These are phyloP conservation scores for Panaeolus papilionaceus DNA, from an alignment of 768 basidiomycete species.

Conservation along the genomic window DNA sequence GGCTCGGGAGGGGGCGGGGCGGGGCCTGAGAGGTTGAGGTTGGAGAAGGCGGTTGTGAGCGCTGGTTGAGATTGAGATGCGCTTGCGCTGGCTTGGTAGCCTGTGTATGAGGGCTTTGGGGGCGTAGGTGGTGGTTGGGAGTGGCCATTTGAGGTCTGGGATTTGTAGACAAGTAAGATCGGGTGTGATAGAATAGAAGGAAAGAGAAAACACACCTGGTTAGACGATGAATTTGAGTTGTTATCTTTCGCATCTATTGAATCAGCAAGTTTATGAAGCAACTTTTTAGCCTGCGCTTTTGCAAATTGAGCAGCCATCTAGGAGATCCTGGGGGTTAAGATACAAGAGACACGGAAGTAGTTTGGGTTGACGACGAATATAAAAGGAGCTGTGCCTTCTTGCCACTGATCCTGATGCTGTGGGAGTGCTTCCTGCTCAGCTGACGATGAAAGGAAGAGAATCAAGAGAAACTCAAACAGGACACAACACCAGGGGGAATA, in stretches of 20 bases:
- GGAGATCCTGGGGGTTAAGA: neutral
- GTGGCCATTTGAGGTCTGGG: neutral
- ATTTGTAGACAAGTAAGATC: neutral
- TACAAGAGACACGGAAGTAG: conserved; percentile 4
- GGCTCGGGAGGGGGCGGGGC: conserved; percentile 16
- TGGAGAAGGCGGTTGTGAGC: conserved; percentile 34
- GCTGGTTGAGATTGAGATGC: conserved; percentile 11
- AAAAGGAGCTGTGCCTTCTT: conserved; percentile 2
- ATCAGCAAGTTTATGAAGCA: conserved; percentile 7
- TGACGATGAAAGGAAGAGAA: neutral
- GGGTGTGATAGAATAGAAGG: neutral
- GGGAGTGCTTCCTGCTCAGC: conserved; percentile 6
- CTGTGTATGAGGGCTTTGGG: neutral
- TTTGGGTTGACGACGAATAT: neutral
- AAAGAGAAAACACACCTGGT: neutral
- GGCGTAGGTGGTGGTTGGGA: neutral
- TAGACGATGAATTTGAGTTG: neutral
- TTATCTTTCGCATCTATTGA: neutral
- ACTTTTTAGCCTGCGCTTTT: neutral
- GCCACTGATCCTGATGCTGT: neutral
- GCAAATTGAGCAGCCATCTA: conserved; percentile 5
- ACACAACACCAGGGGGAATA: neutral
- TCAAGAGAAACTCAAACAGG: conserved; percentile 7
- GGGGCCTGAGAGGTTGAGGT: conserved; percentile 30
- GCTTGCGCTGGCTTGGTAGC: neutral